phyloP scores from a whole-genome alignment of 2,329 filamentous ascomycete genomes.

The Chaetomiaceae sp. region DNA sequence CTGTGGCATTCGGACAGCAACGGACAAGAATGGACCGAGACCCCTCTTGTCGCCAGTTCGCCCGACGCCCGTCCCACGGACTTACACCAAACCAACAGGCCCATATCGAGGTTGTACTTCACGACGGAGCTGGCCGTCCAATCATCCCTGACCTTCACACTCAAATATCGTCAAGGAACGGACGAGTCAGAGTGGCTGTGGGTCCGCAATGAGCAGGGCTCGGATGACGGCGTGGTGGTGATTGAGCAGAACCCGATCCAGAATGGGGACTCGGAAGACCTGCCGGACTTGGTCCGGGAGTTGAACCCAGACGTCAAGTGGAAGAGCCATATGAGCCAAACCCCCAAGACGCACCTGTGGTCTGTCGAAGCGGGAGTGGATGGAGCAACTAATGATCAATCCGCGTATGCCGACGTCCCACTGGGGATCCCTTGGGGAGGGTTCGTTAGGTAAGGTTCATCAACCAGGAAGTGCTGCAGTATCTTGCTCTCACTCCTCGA shows the following conservation, averaged over 20 bases:
- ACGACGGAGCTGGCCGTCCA: slow-evolving; percentile 44
- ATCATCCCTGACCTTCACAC: slow-evolving; percentile 57
- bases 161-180: slow-evolving; percentile 58
- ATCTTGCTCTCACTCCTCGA: background rate
- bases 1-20: slow-evolving; percentile 58
- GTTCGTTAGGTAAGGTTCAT: slow-evolving; percentile 47
- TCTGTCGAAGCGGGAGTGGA: slow-evolving; percentile 54
- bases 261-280: slow-evolving; percentile 33
- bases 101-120: slow-evolving; percentile 49
- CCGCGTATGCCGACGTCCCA: slow-evolving; percentile 50
- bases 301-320: slow-evolving; percentile 54
- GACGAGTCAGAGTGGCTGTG: slow-evolving; percentile 59
- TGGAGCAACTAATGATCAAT: slow-evolving; percentile 51
- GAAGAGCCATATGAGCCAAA: slow-evolving; percentile 56
- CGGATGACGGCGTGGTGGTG: slow-evolving; percentile 59
- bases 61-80: slow-evolving; percentile 39
- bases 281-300: slow-evolving; percentile 53
- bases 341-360: slow-evolving; percentile 66
- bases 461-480: background rate
- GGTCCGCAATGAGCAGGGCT: slow-evolving; percentile 59
- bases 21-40: slow-evolving; percentile 51
- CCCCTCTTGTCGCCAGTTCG: slow-evolving; percentile 30
- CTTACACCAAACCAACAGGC: slow-evolving; percentile 41
- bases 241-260: slow-evolving; percentile 37
- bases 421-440: slow-evolving; percentile 60